phyloP scores from a whole-genome alignment of 192 early-diverging fungal species.

The Cetraspora pellucida region DNA sequence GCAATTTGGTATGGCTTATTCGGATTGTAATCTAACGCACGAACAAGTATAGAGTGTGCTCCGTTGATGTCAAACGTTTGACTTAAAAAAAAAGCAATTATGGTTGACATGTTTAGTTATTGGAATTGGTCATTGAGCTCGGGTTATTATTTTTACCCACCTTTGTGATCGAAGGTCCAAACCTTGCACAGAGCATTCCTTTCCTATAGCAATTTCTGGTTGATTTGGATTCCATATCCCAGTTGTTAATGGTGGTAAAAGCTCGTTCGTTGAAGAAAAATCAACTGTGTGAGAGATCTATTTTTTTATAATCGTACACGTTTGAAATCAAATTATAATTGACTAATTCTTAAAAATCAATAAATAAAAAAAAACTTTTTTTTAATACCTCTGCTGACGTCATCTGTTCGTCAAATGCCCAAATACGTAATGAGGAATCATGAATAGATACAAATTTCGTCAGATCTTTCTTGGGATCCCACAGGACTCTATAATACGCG shows the following conservation, averaged over 20 bases:
- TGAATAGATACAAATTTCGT: conserved; percentile 37
- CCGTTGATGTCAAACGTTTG: conserved; percentile 50
- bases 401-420: conserved; percentile 47
- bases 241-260: conserved; percentile 43
- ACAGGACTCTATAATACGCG: conserved; percentile 44
- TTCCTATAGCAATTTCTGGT: conserved; percentile 60
- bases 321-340: not conserved
- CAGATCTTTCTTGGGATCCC: conserved; percentile 47
- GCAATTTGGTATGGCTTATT: conserved; percentile 84
- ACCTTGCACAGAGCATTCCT: conserved; percentile 61
- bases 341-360: not conserved
- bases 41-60: conserved; percentile 77
- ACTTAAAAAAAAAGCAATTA: conserved; percentile 18
- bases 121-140: too few species aligned
- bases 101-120: too few species aligned
- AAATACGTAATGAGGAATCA: conserved; percentile 53
- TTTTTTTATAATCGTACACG: not conserved
- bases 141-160: conserved; percentile 29
- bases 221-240: conserved; percentile 71
- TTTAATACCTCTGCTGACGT: conserved; percentile 44
- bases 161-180: conserved; percentile 70
- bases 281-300: conserved; percentile 45
- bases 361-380: not conserved
- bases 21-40: conserved; percentile 83
- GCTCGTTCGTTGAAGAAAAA: conserved; percentile 33